Conservation (phyloP, 306 rosid species). For the Gynostemma pentaphyllum region DNA sequence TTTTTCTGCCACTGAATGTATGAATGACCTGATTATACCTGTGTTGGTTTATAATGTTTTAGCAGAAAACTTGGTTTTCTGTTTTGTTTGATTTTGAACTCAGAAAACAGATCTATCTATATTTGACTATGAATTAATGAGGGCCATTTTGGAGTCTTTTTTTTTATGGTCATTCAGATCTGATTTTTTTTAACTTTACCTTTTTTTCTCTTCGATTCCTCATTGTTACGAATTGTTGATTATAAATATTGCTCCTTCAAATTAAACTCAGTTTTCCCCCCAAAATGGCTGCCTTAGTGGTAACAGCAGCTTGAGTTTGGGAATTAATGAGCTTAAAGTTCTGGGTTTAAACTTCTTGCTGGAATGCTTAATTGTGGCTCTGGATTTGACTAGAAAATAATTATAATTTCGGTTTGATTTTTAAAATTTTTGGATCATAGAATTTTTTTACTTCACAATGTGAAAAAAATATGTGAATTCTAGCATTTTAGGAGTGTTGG, state of each 20-base stretch:
- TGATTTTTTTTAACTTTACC: neutral
- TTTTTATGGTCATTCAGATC: slow-evolving; percentile 1
- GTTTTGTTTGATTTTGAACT: neutral
- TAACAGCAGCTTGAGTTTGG: too few relatives aligned
- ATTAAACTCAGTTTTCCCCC: neutral
- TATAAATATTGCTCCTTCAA: neutral
- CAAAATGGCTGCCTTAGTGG: too few relatives aligned
- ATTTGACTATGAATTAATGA: neutral
- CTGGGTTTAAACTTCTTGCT: too few relatives aligned
- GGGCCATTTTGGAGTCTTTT: neutral
- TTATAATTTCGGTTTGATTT: neutral
- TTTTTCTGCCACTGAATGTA: neutral
- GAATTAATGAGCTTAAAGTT: too few relatives aligned
- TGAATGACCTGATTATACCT: neutral
- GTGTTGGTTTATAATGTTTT: neutral
- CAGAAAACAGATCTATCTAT: neutral
- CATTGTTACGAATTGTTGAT: neutral
- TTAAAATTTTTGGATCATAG: neutral
- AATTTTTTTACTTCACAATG: neutral
- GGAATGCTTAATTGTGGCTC: neutral
- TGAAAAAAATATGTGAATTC: neutral
- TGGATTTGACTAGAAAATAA: neutral
- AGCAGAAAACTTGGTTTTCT: neutral
- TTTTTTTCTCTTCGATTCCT: neutral
- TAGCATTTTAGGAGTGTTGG: slow-evolving; percentile 1